Conservation (phyloP, 78 protist species). For the Cavenderia fasciculata region DNA sequence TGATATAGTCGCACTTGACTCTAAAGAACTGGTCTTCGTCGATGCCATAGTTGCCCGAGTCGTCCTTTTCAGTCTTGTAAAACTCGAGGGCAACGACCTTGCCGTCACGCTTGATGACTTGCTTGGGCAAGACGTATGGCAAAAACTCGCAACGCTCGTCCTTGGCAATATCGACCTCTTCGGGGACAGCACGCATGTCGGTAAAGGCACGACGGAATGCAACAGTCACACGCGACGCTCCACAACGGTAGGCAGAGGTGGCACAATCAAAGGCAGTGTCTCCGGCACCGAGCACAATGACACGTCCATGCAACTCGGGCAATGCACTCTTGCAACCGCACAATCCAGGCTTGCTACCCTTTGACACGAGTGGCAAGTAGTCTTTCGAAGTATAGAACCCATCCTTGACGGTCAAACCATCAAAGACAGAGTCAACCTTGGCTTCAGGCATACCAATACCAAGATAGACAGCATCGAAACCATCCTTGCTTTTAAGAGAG, state of each 20-base stretch:
- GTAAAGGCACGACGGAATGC: constrained; percentile 89
- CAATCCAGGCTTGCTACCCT: constrained; percentile 93
- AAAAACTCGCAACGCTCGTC: constrained; percentile 90
- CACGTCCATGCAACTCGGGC: constrained; percentile 91
- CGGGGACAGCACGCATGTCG: constrained; percentile 94
- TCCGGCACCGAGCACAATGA: constrained; percentile 98
- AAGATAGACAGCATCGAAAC: constrained; percentile 90
- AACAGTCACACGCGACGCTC: constrained; percentile 92
- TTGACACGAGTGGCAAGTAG: constrained; percentile 89
- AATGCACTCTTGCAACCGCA: constrained; percentile 84
- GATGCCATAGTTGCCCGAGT: constrained; percentile 85
- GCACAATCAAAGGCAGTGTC: constrained; percentile 99
- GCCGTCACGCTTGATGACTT: constrained; percentile 83
- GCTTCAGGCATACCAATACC: constrained; percentile 94
- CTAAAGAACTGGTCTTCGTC: constrained; percentile 88
- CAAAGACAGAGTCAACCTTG: constrained; percentile 69
- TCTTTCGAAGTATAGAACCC: constrained; percentile 92
- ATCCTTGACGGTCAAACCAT: constrained; percentile 44
- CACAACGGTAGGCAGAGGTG: constrained; percentile 95
- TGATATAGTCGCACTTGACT: constrained; percentile 90
- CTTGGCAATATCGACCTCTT: constrained; percentile 91
- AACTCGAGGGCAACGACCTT: constrained; percentile 85
- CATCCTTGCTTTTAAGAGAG: constrained; percentile 76
- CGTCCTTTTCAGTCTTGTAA: constrained; percentile 84
- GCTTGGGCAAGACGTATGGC: constrained; percentile 86